A percentile compares a stretch with the other conserved stretches of the same genome.
These are phyloP conservation scores for Metarhizium brunneum DNA, from an alignment of 2,329 filamentous ascomycete genomes.

Conservation along the genomic window DNA sequence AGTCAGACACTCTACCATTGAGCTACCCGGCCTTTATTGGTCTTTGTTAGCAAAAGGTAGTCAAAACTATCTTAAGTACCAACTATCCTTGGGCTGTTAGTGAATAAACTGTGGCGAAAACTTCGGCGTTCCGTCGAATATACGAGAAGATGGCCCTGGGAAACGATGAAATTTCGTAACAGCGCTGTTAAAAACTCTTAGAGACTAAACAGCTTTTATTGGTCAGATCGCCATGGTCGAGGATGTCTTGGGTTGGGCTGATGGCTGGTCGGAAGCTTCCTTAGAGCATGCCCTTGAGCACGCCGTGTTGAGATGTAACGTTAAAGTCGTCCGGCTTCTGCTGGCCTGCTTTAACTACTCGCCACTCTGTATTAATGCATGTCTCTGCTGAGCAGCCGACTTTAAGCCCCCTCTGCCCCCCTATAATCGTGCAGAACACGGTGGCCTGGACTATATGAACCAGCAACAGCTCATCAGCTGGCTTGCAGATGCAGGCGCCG, in stretches of 20 bases:
- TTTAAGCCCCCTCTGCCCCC: neutral
- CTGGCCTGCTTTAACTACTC: slow-evolving; percentile 3
- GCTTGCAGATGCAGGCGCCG: slow-evolving; percentile 13
- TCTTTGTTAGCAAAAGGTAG: too few species aligned
- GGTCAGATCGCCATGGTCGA: slow-evolving; percentile 10
- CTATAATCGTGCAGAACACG: neutral
- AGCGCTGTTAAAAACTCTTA: neutral
- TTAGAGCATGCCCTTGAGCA: slow-evolving; percentile 5
- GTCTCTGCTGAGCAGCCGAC: slow-evolving; percentile 1
- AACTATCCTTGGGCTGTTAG: neutral
- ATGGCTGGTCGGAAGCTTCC: slow-evolving; percentile 8
- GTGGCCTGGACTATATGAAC: slow-evolving; percentile 8
- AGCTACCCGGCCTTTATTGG: too few species aligned
- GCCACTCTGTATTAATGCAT: neutral
- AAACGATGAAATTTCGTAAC: neutral
- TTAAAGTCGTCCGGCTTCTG: slow-evolving; percentile 6
- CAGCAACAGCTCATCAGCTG: slow-evolving; percentile 11
- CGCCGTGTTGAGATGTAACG: slow-evolving; percentile 9
- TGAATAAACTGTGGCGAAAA: neutral
- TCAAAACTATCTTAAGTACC: too few species aligned
- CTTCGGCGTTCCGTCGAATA: slow-evolving; percentile 1
- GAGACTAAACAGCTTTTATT: slow-evolving; percentile 6
- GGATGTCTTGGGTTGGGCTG: slow-evolving; percentile 10
- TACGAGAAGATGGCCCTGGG: neutral
- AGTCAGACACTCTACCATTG: too few species aligned